A percentile compares a stretch with the other conserved stretches of the same genome.
These are phyloP conservation scores for Collybia mongolica DNA, from an alignment of 768 basidiomycete genomes.

Conservation along the genomic window DNA sequence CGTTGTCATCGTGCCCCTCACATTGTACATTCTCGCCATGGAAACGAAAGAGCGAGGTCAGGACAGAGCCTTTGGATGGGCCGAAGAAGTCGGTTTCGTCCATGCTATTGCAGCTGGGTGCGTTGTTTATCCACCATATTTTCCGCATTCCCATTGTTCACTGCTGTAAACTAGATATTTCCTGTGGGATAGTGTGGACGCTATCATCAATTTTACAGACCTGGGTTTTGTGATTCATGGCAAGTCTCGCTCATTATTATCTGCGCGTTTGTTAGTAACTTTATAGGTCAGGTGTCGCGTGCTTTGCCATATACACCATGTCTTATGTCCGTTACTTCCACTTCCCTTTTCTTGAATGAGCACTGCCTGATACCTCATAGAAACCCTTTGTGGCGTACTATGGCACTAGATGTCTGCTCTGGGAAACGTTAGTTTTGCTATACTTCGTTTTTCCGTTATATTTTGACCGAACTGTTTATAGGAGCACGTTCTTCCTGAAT, in stretches of 20 bases:
- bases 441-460: conserved; percentile 4
- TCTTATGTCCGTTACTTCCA: conserved; percentile 55
- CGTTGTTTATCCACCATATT: conserved; percentile 16
- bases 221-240: conserved; percentile 81
- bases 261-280: neutral
- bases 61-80: conserved; percentile 81
- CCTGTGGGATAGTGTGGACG: conserved; percentile 80
- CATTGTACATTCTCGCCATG: conserved; percentile 46
- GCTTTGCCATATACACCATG: conserved; percentile 62
- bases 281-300: conserved; percentile 48
- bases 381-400: conserved; percentile 81
- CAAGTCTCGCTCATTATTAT: conserved; percentile 17
- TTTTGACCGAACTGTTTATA: conserved; percentile 16
- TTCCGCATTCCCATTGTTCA: neutral
- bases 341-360: conserved; percentile 2
- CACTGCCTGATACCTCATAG: conserved; percentile 25
- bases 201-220: conserved; percentile 64
- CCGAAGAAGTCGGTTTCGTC: conserved; percentile 52
- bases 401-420: conserved; percentile 72
- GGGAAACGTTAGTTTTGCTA: conserved; percentile 64
- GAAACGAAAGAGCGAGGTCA: conserved; percentile 40
- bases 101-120: conserved; percentile 74
- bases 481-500: conserved; percentile 86
- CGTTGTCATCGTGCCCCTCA: conserved; percentile 61
- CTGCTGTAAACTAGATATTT: conserved; percentile 52